These are phyloP conservation scores for Aspergillus quadrilineatus DNA, from an alignment of 2,329 filamentous ascomycete species.

Conservation along the genomic window DNA sequence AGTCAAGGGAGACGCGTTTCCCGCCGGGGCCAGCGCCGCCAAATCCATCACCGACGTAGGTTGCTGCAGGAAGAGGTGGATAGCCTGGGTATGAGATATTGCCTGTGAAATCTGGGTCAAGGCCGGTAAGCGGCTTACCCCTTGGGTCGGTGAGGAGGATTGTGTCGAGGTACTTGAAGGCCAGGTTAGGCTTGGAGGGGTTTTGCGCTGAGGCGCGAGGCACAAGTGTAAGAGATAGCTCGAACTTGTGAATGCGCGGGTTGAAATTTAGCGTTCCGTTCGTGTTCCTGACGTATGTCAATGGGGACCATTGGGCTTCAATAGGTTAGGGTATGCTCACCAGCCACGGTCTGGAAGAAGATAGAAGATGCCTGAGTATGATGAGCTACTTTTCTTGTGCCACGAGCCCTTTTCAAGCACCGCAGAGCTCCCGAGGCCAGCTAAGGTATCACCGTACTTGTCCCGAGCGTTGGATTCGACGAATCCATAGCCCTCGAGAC, in stretches of 20 bases:
- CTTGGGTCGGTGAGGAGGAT: conserved; percentile 64
- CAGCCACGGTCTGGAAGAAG: conserved; percentile 68
- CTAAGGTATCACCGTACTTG: conserved; percentile 68
- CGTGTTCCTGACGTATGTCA: conserved; percentile 15
- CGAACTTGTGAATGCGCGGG: conserved; percentile 66
- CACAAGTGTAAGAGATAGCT: conserved; percentile 57
- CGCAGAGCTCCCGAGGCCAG: conserved; percentile 65
- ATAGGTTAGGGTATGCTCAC: conserved; percentile 34
- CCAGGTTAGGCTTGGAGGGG: conserved; percentile 61
- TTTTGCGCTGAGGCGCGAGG: conserved; percentile 51
- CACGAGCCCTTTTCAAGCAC: conserved; percentile 62
- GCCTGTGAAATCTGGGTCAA: conserved; percentile 60
- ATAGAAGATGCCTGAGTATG: conserved; percentile 63
- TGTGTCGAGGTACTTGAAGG: conserved; percentile 63
- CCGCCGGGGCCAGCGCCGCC: conserved; percentile 61
- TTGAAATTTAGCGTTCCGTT: conserved; percentile 49
- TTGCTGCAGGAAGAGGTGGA: conserved; percentile 62
- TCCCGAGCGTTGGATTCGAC: conserved; percentile 60
- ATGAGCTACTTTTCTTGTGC: conserved; percentile 52
- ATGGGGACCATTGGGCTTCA: neutral
- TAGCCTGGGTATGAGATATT: conserved; percentile 58
- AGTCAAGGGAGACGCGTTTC: conserved; percentile 60
- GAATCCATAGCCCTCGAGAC: conserved; percentile 66
- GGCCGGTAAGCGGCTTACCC: conserved; percentile 61
- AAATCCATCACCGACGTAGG: conserved; percentile 67